A percentile compares a stretch with the other conserved stretches of the same genome.
Conservation (phyloP, 768 basidiomycete genomes). For the Leccinum barrowsii region DNA sequence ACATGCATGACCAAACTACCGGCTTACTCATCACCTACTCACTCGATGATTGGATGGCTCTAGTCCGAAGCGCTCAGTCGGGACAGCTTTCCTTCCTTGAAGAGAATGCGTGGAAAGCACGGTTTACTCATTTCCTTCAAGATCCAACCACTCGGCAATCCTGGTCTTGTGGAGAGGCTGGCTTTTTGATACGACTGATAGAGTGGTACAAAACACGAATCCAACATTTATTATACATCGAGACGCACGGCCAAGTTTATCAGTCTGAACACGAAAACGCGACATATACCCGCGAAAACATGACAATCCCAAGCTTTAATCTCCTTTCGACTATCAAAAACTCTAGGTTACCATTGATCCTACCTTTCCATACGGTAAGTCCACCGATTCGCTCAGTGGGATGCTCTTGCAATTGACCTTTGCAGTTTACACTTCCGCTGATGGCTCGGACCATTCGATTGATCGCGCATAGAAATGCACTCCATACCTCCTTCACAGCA, state of each 20-base stretch:
- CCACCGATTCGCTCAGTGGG: not conserved
- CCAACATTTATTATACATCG: conserved; percentile 43
- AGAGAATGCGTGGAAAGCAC: conserved; percentile 30
- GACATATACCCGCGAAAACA: conserved; percentile 6
- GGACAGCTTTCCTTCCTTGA: conserved; percentile 25
- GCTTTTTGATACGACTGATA: conserved; percentile 43
- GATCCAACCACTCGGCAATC: conserved; percentile 17
- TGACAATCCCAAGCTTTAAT: conserved; percentile 16
- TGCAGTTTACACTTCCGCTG: conserved; percentile 46
- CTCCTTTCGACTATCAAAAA: conserved; percentile 24
- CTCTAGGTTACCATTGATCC: conserved; percentile 37
- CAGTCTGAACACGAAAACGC: conserved; percentile 12
- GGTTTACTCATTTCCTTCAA: conserved; percentile 31
- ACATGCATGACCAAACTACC: conserved; percentile 28
- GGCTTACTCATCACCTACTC: conserved; percentile 27
- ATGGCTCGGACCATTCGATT: conserved; percentile 39
- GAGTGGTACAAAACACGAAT: conserved; percentile 41
- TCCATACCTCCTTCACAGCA: conserved; percentile 42
- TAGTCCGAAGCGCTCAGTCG: conserved; percentile 29
- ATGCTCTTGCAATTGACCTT: not conserved
- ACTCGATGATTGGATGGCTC: conserved; percentile 36
- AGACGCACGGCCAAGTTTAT: conserved; percentile 32
- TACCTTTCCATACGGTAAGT: conserved; percentile 49
- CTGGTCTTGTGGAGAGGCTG: conserved; percentile 35
- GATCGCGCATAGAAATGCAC: conserved; percentile 45